These are phyloP conservation scores for Thelonectria olida DNA, from an alignment of 2,329 filamentous ascomycete species.

Conservation along the genomic window DNA sequence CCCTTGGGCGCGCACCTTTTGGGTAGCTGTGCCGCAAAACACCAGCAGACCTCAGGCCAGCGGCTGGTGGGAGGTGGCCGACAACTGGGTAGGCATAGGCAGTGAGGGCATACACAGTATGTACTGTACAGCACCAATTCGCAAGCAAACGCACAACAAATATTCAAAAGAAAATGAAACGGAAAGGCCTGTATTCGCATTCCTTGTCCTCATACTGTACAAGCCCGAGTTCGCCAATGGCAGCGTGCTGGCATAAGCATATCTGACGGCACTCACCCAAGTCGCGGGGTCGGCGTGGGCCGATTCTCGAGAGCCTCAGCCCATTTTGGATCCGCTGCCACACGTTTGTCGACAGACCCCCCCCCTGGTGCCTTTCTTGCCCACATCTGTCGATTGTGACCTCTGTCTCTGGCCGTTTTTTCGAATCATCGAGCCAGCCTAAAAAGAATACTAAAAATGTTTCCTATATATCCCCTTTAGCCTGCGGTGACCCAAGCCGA, in stretches of 20 bases:
- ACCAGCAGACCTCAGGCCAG: too few relatives aligned
- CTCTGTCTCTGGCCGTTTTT: constrained; percentile 1
- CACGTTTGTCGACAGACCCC: constrained; percentile 47
- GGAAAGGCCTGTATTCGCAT: too few relatives aligned
- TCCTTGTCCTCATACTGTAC: constrained; percentile 7
- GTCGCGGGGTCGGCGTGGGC: constrained; percentile 46
- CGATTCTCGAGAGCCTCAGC: constrained; percentile 48
- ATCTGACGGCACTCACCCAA: constrained; percentile 38
- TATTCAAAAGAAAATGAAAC: background rate
- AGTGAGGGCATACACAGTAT: background rate
- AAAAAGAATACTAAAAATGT: background rate
- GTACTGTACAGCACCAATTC: too few relatives aligned
- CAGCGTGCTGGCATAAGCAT: constrained; percentile 39
- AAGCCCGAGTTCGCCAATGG: constrained; percentile 21
- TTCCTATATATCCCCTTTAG: constrained; percentile 42
- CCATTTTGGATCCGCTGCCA: constrained; percentile 47
- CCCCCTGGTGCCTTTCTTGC: constrained; percentile 37
- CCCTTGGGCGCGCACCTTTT: too few relatives aligned
- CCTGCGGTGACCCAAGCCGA: constrained; percentile 26
- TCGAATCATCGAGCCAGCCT: background rate
- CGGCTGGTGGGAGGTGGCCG: too few relatives aligned
- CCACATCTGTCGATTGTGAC: constrained; percentile 44
- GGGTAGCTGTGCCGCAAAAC: constrained; percentile 12
- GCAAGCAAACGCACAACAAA: background rate
- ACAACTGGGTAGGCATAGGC: too few relatives aligned